A percentile compares a stretch with the other conserved stretches of the same genome.
phyloP scores from a whole-genome alignment of 139 green algal species.

The Chlamydomonas sphaeroides region DNA sequence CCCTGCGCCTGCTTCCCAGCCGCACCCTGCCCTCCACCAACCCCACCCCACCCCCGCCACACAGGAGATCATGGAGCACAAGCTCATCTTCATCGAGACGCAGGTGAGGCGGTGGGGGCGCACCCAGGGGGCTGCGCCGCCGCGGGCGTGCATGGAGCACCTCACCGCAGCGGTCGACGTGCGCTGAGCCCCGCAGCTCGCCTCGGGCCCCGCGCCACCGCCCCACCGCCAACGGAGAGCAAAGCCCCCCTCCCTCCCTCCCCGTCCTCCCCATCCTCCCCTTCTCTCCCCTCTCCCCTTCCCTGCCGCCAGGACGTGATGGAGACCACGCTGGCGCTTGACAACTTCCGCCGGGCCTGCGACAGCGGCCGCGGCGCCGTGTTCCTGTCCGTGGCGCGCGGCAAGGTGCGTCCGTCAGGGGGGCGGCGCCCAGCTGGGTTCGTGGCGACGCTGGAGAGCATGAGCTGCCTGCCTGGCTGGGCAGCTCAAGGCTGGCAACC shows the following conservation, averaged over 20 bases:
- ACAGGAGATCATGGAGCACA: constrained; percentile 94
- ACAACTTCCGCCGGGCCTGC: constrained; percentile 97
- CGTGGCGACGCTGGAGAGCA: too few relatives aligned
- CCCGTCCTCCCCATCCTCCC: too few relatives aligned
- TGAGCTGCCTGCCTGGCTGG: too few relatives aligned
- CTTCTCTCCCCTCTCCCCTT: not conserved
- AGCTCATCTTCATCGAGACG: constrained; percentile 99
- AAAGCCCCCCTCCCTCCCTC: too few relatives aligned
- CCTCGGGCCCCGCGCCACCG: too few relatives aligned
- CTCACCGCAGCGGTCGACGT: too few relatives aligned
- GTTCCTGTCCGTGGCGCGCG: constrained; percentile 93
- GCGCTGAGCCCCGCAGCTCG: too few relatives aligned
- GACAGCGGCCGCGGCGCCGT: constrained; percentile 95
- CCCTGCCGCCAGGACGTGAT: constrained; percentile 87
- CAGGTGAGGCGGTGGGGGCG: constrained; percentile 46
- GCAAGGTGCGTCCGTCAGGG: constrained; percentile 68
- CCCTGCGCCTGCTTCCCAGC: too few relatives aligned
- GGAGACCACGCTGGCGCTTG: constrained; percentile 97
- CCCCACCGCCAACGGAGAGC: too few relatives aligned
- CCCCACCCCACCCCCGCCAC: too few relatives aligned
- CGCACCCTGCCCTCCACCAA: too few relatives aligned
- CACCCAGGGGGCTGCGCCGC: not conserved
- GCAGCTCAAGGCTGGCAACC: not conserved
- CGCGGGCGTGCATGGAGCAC: too few relatives aligned
- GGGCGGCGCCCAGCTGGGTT: not conserved